Evolutionary conservation across 2,329 filamentous ascomycete species (phyloP).

Genomic region (Diplodia corticola): DNA sequence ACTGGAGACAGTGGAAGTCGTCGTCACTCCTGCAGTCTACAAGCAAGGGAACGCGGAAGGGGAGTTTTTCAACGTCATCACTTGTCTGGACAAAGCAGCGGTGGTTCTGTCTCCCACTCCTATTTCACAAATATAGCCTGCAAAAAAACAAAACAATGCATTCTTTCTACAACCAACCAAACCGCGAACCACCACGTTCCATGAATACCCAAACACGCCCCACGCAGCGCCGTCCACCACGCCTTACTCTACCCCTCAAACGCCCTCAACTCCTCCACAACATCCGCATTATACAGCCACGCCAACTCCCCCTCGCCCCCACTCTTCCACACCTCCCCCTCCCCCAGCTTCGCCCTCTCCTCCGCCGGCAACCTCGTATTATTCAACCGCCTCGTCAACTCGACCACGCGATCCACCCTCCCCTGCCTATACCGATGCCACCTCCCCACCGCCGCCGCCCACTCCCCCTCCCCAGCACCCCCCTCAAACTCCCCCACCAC

Average conservation of each 20-base stretch:
- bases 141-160: too few relatives aligned
- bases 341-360: constrained; percentile 29
- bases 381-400: constrained; percentile 52
- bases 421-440: constrained; percentile 55
- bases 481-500: background rate
- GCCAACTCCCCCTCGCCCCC: constrained; percentile 27
- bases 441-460: background rate
- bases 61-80: background rate
- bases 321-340: constrained; percentile 26
- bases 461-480: background rate
- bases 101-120: background rate
- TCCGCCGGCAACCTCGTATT: constrained; percentile 47
- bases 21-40: background rate
- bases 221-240: too few relatives aligned
- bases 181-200: too few relatives aligned
- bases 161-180: too few relatives aligned
- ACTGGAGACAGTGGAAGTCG: background rate
- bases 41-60: background rate
- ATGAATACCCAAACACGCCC: too few relatives aligned
- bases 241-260: background rate
- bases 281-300: constrained; percentile 28
- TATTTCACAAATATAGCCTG: too few relatives aligned
- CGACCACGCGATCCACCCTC: constrained; percentile 50
- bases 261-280: constrained; percentile 25
- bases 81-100: background rate